Evolutionary conservation across 768 basidiomycete genomes (phyloP).

Genomic region (Gelatoporia subvermispora): DNA sequence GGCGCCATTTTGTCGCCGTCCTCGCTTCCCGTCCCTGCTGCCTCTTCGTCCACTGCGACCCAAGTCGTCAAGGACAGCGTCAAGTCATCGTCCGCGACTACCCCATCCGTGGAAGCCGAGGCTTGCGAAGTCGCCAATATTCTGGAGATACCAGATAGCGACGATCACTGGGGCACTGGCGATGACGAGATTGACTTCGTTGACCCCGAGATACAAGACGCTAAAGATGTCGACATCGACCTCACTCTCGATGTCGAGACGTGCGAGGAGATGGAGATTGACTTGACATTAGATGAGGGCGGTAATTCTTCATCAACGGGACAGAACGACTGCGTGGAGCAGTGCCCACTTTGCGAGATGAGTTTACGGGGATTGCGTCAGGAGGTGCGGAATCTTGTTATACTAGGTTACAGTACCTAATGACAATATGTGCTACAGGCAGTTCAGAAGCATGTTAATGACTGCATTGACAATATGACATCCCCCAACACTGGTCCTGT

Average conservation of each 20-base stretch:
- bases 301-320: not conserved
- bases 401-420: not conserved
- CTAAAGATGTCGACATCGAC: slow-evolving; percentile 23
- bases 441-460: slow-evolving; percentile 50
- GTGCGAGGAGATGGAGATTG: slow-evolving; percentile 21
- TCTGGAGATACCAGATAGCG: slow-evolving; percentile 8
- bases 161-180: slow-evolving; percentile 63
- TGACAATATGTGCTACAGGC: slow-evolving; percentile 33
- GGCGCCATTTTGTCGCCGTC: too few relatives aligned
- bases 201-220: slow-evolving; percentile 26
- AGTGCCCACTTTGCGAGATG: slow-evolving; percentile 29
- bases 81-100: not conserved
- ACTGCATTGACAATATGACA: slow-evolving; percentile 41
- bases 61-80: not conserved
- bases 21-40: too few relatives aligned
- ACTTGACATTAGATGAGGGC: slow-evolving; percentile 20
- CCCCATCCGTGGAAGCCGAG: not conserved
- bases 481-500: not conserved
- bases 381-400: slow-evolving; percentile 20
- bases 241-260: slow-evolving; percentile 17
- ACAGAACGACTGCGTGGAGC: slow-evolving; percentile 11
- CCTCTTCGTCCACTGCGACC: too few relatives aligned
- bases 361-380: slow-evolving; percentile 21
- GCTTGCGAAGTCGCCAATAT: not conserved
- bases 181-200: slow-evolving; percentile 59